These are phyloP conservation scores for Penicillium sclerotigenum DNA, from an alignment of 2,329 filamentous ascomycete genomes.

Conservation along the genomic window DNA sequence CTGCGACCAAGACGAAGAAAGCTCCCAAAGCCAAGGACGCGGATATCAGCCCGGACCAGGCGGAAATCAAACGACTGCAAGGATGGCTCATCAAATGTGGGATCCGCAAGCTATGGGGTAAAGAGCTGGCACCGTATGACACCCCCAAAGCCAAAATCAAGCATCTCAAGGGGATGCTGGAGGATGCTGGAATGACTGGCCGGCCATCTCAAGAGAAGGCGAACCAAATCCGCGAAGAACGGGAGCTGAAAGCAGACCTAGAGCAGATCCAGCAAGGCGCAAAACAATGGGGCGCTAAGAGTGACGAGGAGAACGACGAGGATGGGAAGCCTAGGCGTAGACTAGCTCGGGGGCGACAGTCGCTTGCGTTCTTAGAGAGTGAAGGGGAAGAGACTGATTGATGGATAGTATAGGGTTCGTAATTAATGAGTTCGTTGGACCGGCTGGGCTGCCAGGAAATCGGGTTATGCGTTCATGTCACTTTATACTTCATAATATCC, in stretches of 20 bases:
- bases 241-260: slow-evolving; percentile 80
- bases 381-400: slow-evolving; percentile 62
- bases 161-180: slow-evolving; percentile 75
- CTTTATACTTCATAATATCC: slow-evolving; percentile 6
- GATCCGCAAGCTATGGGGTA: slow-evolving; percentile 85
- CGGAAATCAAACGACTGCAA: slow-evolving; percentile 84
- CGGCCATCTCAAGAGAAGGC: slow-evolving; percentile 83
- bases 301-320: slow-evolving; percentile 39
- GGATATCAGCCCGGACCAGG: slow-evolving; percentile 61
- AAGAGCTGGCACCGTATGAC: slow-evolving; percentile 73
- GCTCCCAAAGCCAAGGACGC: slow-evolving; percentile 45
- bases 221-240: slow-evolving; percentile 77
- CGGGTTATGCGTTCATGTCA: slow-evolving; percentile 1
- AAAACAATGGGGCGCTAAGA: slow-evolving; percentile 66
- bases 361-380: slow-evolving; percentile 61
- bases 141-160: slow-evolving; percentile 75
- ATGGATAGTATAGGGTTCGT: slow-evolving; percentile 14
- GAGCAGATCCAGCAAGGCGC: slow-evolving; percentile 82
- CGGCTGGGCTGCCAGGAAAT: neutral
- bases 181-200: slow-evolving; percentile 81
- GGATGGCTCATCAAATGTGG: slow-evolving; percentile 85
- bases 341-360: slow-evolving; percentile 42
- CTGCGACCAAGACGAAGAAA: slow-evolving; percentile 34
- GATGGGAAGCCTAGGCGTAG: slow-evolving; percentile 40
- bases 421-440: neutral